Conservation (phyloP, 2,329 filamentous ascomycete genomes). For the Colletotrichum neosansevieriae region DNA sequence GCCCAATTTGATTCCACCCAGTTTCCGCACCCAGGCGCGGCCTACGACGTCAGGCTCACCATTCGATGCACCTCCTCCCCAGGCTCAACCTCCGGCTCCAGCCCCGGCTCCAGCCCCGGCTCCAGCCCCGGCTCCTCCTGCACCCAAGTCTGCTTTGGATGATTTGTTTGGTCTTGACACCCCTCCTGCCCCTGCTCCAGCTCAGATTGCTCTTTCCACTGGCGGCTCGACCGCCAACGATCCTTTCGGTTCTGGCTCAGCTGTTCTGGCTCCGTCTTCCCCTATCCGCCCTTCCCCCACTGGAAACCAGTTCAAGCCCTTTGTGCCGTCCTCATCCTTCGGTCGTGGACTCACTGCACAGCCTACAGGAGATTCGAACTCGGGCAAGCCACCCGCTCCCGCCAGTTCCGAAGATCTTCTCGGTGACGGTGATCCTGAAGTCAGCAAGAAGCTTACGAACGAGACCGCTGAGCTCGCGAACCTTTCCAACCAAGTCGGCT, state of each 20-base stretch:
- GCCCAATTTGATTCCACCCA: conserved; percentile 85
- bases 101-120: conserved; percentile 54
- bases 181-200: conserved; percentile 60
- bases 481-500: conserved; percentile 93
- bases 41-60: conserved; percentile 64
- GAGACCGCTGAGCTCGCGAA: conserved; percentile 96
- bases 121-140: conserved; percentile 52
- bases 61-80: conserved; percentile 59
- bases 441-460: conserved; percentile 86
- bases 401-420: conserved; percentile 82
- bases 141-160: conserved; percentile 85
- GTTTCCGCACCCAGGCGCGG: conserved; percentile 75
- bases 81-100: conserved; percentile 44
- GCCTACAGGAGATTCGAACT: conserved; percentile 73
- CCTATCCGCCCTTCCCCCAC: conserved; percentile 62
- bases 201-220: conserved; percentile 74
- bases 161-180: conserved; percentile 91
- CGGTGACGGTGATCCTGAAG: conserved; percentile 89
- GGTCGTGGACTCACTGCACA: conserved; percentile 85
- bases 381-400: conserved; percentile 55
- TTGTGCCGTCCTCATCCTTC: conserved; percentile 92
- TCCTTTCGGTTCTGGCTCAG: conserved; percentile 69
- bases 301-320: conserved; percentile 81
- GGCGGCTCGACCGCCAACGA: conserved; percentile 77
- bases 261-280: conserved; percentile 64